Evolutionary conservation across 345 rosid genomes (phyloP).

Genomic region (Populus ilicifolia): DNA sequence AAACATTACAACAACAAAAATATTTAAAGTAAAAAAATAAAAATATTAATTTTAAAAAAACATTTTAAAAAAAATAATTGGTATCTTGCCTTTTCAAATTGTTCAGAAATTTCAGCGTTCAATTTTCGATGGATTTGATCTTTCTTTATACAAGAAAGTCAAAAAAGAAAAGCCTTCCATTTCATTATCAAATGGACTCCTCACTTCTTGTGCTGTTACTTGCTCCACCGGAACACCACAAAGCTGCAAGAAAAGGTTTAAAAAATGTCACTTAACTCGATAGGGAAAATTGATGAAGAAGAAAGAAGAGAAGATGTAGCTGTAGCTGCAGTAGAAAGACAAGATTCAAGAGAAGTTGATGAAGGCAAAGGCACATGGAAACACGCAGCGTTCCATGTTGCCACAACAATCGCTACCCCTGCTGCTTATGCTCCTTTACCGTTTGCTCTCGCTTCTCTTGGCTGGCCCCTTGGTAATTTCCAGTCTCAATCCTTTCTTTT

Average conservation of each 20-base stretch:
- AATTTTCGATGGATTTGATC: background rate
- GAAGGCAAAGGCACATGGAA: conserved; percentile 51
- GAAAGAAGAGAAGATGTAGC: background rate
- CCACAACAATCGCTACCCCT: conserved; percentile 55
- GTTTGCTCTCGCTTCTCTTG: conserved; percentile 55
- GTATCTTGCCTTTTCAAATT: background rate
- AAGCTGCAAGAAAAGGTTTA: background rate
- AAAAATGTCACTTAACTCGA: background rate
- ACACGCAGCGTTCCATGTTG: conserved; percentile 54
- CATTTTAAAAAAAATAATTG: no score
- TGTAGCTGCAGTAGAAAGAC: background rate
- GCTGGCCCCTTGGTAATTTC: conserved; percentile 44
- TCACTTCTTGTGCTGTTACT: background rate
- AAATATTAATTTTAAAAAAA: no score
- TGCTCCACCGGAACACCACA: background rate
- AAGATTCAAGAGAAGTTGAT: background rate
- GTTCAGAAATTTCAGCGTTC: background rate
- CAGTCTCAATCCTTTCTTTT: background rate
- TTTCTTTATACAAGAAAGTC: background rate
- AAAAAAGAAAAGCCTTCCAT: background rate
- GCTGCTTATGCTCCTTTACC: conserved; percentile 59
- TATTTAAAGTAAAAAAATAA: no score
- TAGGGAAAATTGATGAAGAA: background rate
- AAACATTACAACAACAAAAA: no score
- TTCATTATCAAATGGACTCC: background rate